phyloP scores from a whole-genome alignment of 78 protist genomes.

The Guillardia theta region DNA sequence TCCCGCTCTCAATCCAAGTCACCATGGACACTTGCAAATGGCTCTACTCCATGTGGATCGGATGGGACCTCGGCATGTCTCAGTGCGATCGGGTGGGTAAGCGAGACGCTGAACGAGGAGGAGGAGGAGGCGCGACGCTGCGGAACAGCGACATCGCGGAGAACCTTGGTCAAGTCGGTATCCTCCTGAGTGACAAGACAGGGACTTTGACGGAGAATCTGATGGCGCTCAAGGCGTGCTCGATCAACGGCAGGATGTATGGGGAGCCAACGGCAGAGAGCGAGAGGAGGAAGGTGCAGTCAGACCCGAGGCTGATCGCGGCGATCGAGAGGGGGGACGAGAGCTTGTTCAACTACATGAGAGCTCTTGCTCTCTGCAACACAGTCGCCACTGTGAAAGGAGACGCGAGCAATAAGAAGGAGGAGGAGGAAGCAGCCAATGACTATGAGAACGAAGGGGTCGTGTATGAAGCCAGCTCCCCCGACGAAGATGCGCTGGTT shows the following conservation, averaged over 20 bases:
- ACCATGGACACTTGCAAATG: slow-evolving; percentile 65
- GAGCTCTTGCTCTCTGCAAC: slow-evolving; percentile 62
- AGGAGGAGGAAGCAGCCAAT: too few species aligned
- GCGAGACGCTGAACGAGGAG: too few species aligned
- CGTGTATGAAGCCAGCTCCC: slow-evolving; percentile 80
- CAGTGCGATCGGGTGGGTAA: too few species aligned
- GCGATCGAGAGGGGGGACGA: not conserved
- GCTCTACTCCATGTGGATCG: not conserved
- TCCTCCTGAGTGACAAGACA: slow-evolving; percentile 79
- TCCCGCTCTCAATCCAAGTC: slow-evolving; percentile 86
- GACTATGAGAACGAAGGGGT: too few species aligned
- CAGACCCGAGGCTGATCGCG: not conserved
- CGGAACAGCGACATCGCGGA: slow-evolving; percentile 40
- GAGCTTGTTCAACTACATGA: not conserved
- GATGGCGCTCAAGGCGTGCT: slow-evolving; percentile 50
- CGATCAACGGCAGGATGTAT: not conserved
- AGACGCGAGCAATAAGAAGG: too few species aligned
- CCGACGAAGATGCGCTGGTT: slow-evolving; percentile 92
- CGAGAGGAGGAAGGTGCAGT: not conserved
- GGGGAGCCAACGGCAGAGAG: not conserved
- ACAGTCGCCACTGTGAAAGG: not conserved
- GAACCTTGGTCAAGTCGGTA: not conserved
- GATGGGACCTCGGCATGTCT: not conserved
- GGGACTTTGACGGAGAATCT: slow-evolving; percentile 64
- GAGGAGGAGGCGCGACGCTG: not conserved